Conservation (phyloP, 2,329 filamentous ascomycete genomes). For the Colletotrichum acutatum region DNA sequence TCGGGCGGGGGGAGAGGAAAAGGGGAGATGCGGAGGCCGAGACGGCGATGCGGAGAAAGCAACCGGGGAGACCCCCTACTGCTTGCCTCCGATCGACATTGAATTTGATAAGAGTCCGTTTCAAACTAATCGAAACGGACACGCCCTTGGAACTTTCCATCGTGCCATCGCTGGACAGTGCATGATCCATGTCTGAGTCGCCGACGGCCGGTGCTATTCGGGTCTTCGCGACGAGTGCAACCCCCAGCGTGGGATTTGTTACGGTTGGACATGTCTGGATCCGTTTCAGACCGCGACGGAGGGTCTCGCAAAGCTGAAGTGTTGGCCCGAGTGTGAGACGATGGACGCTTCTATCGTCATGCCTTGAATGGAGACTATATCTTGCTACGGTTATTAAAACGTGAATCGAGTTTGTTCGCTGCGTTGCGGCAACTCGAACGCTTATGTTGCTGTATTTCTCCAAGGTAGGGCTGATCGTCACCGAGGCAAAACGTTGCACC, state of each 20-base stretch:
- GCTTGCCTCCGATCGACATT: background rate
- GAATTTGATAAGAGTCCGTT: constrained; percentile 6
- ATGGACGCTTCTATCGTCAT: background rate
- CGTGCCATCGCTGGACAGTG: constrained; percentile 5
- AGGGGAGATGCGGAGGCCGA: constrained; percentile 27
- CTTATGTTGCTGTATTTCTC: too few relatives aligned
- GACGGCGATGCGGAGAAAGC: background rate
- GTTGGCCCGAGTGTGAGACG: background rate
- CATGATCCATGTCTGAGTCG: constrained; percentile 4
- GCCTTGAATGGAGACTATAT: background rate
- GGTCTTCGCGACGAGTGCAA: constrained; percentile 13
- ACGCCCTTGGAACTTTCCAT: background rate
- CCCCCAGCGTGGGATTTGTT: background rate
- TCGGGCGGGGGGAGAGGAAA: background rate
- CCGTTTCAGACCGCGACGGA: constrained; percentile 16
- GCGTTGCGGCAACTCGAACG: too few relatives aligned
- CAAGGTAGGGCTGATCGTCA: too few relatives aligned
- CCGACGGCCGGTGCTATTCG: background rate
- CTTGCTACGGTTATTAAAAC: background rate
- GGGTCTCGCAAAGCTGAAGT: background rate
- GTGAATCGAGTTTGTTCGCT: too few relatives aligned
- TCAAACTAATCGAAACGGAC: constrained; percentile 11
- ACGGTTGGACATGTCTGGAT: constrained; percentile 11
- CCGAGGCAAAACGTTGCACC: background rate
- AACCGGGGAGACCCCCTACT: background rate